These are phyloP conservation scores for Moricandia moricandioides DNA, from an alignment of 345 rosid genomes.

Conservation along the genomic window DNA sequence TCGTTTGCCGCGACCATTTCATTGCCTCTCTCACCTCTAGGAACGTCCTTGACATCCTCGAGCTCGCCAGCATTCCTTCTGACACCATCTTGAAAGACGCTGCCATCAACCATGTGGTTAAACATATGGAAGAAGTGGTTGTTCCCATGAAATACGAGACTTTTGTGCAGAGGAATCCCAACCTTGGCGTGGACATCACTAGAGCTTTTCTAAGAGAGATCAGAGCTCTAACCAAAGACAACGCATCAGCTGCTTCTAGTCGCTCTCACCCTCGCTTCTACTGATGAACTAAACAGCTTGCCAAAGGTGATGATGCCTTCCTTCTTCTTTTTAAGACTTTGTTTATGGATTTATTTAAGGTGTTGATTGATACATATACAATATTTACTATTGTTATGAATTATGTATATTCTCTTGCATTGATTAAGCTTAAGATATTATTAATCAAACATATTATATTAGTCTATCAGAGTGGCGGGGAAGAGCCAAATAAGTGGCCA, in stretches of 20 bases:
- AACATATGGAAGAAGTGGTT: conserved; percentile 38
- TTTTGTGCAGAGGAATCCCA: conserved; percentile 33
- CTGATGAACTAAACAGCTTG: background rate
- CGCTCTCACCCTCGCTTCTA: background rate
- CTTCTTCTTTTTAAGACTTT: background rate
- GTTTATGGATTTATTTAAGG: background rate
- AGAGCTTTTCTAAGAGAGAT: conserved; percentile 18
- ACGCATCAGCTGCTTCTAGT: background rate
- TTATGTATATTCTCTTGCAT: background rate
- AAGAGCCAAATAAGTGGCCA: background rate
- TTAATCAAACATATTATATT: background rate
- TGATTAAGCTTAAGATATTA: background rate
- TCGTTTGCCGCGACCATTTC: conserved; percentile 23
- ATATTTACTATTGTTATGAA: background rate
- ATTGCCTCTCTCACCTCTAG: conserved; percentile 20
- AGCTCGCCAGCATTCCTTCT: conserved; percentile 32
- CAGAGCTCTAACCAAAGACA: background rate
- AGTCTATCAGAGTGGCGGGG: background rate
- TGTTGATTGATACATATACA: background rate
- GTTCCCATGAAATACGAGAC: conserved; percentile 37
- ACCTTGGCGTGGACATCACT: conserved; percentile 34
- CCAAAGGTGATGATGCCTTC: background rate
- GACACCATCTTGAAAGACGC: conserved; percentile 29
- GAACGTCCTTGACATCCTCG: conserved; percentile 32
- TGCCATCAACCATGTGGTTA: conserved; percentile 12